Percentiles rank a stretch among this genome's conserved stretches.
Conservation (phyloP, 2,329 filamentous ascomycete genomes). For the Raffaelea ambrosiae region DNA sequence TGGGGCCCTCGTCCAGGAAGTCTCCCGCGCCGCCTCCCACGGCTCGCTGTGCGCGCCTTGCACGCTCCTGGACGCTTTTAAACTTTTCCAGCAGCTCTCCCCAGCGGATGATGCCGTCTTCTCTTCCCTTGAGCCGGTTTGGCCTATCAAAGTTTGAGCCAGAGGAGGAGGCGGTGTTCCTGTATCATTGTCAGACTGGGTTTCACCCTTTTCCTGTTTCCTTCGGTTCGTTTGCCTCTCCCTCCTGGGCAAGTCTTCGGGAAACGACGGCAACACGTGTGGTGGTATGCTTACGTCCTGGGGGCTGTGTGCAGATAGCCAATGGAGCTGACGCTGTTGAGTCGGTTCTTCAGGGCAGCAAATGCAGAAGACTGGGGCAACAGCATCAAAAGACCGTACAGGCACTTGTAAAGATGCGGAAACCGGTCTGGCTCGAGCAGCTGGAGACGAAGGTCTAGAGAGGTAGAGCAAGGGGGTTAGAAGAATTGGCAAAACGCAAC, state of each 20-base stretch:
- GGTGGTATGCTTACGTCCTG: constrained; percentile 48
- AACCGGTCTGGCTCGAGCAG: constrained; percentile 92
- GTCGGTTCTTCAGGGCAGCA: constrained; percentile 87
- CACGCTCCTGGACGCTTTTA: constrained; percentile 78
- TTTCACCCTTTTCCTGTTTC: constrained; percentile 12
- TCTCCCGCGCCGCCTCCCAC: constrained; percentile 36
- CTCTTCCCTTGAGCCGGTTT: constrained; percentile 71
- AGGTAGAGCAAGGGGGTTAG: background rate
- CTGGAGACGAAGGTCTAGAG: constrained; percentile 78
- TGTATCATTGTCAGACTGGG: constrained; percentile 15
- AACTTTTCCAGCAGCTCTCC: constrained; percentile 91
- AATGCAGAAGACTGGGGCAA: constrained; percentile 97
- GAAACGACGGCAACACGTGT: background rate
- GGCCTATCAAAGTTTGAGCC: constrained; percentile 59
- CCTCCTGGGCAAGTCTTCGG: no score
- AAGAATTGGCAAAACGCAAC: no score
- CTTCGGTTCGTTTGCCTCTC: no score
- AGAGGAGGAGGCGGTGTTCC: constrained; percentile 37
- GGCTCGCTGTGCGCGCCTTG: constrained; percentile 60
- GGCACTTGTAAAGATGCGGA: constrained; percentile 92
- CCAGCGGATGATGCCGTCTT: constrained; percentile 84
- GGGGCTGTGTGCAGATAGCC: constrained; percentile 82
- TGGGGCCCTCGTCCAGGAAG: constrained; percentile 33
- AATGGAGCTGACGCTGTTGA: constrained; percentile 96
- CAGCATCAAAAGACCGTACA: constrained; percentile 95